Percentiles rank a stretch among this genome's conserved stretches.
Conservation (phyloP, 2,329 filamentous ascomycete species). For the Neofusicoccum cordaticola region DNA sequence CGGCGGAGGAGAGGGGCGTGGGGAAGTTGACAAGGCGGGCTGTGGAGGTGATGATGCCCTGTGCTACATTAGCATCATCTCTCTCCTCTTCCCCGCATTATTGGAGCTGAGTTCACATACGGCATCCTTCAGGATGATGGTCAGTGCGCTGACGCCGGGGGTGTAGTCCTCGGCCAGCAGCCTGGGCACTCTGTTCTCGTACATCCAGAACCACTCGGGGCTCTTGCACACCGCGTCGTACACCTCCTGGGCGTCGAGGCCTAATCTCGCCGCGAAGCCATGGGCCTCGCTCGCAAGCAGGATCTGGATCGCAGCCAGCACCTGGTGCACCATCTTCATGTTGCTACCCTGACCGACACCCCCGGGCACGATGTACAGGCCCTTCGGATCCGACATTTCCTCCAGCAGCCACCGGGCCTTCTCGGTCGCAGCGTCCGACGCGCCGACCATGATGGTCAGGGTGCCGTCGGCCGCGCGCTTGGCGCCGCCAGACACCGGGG, state of each 20-base stretch:
- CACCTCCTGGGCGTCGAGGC: constrained; percentile 50
- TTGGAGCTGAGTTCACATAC: constrained; percentile 23
- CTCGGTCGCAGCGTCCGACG: constrained; percentile 54
- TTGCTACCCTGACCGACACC: constrained; percentile 54
- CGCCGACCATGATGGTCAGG: constrained; percentile 72
- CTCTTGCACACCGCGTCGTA: constrained; percentile 47
- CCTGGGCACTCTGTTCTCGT: constrained; percentile 55
- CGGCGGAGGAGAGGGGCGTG: constrained; percentile 58
- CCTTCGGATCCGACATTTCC: constrained; percentile 59
- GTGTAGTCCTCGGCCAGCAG: constrained; percentile 53
- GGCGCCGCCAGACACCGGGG: constrained; percentile 70
- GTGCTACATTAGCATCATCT: not conserved
- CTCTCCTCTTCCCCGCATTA: not conserved
- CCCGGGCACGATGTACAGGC: constrained; percentile 57
- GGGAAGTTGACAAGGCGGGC: constrained; percentile 58
- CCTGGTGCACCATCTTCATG: constrained; percentile 58
- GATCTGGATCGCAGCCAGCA: constrained; percentile 59
- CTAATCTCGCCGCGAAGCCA: constrained; percentile 54
- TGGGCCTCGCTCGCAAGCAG: constrained; percentile 56
- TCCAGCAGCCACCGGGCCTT: constrained; percentile 59
- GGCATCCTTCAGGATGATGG: constrained; percentile 49
- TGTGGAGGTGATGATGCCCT: constrained; percentile 66
- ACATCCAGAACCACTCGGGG: constrained; percentile 52
- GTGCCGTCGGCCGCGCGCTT: constrained; percentile 68
- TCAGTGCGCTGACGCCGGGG: constrained; percentile 43